A percentile compares a stretch with the other conserved stretches of the same genome.
Evolutionary conservation across 2,329 filamentous ascomycete species (phyloP).

Genomic region (Cordyceps javanica): DNA sequence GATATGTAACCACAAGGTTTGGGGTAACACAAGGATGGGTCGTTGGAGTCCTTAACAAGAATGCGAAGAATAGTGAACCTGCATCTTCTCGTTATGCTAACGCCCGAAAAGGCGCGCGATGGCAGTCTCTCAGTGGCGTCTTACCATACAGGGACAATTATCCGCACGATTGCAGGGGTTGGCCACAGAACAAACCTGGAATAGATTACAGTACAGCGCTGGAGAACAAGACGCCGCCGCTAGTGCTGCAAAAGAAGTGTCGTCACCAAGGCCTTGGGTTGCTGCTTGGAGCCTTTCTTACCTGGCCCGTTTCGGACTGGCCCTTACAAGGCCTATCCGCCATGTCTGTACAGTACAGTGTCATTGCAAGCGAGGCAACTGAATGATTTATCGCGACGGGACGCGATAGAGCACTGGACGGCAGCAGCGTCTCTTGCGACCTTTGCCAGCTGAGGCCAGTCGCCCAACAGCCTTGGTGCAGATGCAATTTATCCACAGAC

Average conservation of each 20-base stretch:
- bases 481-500: neutral
- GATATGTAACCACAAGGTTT: conserved; percentile 1
- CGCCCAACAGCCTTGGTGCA: neutral
- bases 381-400: neutral
- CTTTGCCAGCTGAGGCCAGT: neutral
- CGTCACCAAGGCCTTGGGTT: neutral
- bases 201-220: neutral
- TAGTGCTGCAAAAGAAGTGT: neutral
- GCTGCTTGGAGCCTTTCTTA: neutral
- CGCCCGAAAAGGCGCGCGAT: neutral
- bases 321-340: neutral
- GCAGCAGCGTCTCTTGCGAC: no score
- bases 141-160: neutral
- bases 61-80: conserved; percentile 5
- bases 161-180: neutral
- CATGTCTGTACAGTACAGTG: neutral
- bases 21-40: neutral
- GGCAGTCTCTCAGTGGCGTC: neutral
- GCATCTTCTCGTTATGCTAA: neutral
- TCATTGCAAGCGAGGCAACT: neutral
- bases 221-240: neutral
- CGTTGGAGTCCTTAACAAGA: neutral
- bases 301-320: no score
- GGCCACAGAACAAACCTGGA: neutral
- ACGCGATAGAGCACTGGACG: neutral